Percentiles rank a stretch among this genome's conserved stretches.
Conservation (phyloP, 139 green algal genomes). For the Desmodesmus armatus region DNA sequence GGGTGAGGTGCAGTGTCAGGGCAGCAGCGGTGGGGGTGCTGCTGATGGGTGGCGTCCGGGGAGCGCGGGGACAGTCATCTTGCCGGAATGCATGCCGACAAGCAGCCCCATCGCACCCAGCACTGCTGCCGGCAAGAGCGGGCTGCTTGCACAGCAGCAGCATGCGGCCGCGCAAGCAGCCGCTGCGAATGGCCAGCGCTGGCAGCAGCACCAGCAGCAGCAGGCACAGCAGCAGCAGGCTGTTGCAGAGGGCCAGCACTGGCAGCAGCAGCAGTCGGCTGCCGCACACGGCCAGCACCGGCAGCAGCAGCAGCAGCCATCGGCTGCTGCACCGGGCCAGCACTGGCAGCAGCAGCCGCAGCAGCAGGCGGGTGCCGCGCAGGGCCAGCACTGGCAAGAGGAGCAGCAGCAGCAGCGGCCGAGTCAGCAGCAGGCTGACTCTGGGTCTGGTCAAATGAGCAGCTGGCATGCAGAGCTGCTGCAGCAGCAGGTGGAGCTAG, state of each 20-base stretch:
- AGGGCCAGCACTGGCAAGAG: not conserved
- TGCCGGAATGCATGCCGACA: not conserved
- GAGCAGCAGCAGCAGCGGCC: conserved; percentile 7
- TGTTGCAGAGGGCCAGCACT: not conserved
- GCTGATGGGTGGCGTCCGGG: not conserved
- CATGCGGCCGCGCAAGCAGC: not conserved
- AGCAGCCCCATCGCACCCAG: conserved; percentile 9
- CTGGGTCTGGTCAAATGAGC: not conserved
- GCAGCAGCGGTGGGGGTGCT: not conserved
- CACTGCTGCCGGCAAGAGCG: not conserved
- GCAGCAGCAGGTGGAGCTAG: conserved; percentile 40
- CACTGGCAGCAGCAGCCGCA: not conserved
- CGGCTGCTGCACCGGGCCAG: not conserved
- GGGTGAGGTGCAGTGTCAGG: conserved; percentile 1
- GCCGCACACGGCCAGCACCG: not conserved
- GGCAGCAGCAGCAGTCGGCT: conserved; percentile 1
- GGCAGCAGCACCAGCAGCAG: not conserved
- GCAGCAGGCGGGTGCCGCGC: not conserved
- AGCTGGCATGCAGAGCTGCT: conserved; percentile 35
- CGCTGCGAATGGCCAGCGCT: not conserved
- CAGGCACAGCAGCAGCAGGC: not conserved
- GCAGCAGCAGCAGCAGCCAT: not conserved
- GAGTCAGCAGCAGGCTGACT: not conserved
- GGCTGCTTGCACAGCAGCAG: not conserved
- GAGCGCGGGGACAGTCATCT: not conserved